Conservation (phyloP, 2,329 filamentous ascomycete species). For the Emericellopsis atlantica region DNA sequence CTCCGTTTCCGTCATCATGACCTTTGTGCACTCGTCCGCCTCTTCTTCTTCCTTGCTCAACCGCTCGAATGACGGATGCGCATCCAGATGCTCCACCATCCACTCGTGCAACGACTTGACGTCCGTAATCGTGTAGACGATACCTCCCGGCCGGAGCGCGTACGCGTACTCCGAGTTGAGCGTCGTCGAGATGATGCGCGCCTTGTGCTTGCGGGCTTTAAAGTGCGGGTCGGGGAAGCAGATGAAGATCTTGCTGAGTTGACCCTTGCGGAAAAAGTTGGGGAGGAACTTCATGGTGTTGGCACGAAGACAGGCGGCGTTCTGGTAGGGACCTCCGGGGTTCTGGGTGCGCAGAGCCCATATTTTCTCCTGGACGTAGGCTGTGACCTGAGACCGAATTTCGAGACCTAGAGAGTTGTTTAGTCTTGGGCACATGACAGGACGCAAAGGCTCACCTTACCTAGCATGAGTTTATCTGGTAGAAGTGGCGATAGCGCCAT, state of each 20-base stretch:
- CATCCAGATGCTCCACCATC: slow-evolving; percentile 81
- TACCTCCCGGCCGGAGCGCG: slow-evolving; percentile 67
- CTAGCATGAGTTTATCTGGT: slow-evolving; percentile 72
- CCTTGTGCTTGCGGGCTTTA: slow-evolving; percentile 95
- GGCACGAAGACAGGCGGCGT: slow-evolving; percentile 76
- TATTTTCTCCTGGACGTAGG: slow-evolving; percentile 83
- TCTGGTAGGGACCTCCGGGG: slow-evolving; percentile 54
- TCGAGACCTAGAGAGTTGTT: slow-evolving; percentile 55
- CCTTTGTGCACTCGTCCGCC: slow-evolving; percentile 54
- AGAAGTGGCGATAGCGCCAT: slow-evolving; percentile 73
- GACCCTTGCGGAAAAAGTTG: slow-evolving; percentile 77
- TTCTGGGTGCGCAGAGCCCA: slow-evolving; percentile 64
- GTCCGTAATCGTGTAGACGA: slow-evolving; percentile 94
- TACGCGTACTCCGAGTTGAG: slow-evolving; percentile 91
- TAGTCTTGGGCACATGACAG: background rate
- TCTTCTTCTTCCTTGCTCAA: slow-evolving; percentile 56
- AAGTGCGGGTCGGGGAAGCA: slow-evolving; percentile 99
- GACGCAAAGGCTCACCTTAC: slow-evolving; percentile 29
- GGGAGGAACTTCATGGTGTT: slow-evolving; percentile 99
- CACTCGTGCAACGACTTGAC: slow-evolving; percentile 87
- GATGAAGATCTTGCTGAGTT: slow-evolving; percentile 86
- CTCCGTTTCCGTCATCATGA: slow-evolving; percentile 75
- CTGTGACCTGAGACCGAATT: slow-evolving; percentile 79
- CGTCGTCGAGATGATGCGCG: slow-evolving; percentile 79
- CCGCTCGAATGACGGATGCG: slow-evolving; percentile 67